Evolutionary conservation across 176 grass and related monocot species (phyloP).

Genomic region (Pontederia paniculata): DNA sequence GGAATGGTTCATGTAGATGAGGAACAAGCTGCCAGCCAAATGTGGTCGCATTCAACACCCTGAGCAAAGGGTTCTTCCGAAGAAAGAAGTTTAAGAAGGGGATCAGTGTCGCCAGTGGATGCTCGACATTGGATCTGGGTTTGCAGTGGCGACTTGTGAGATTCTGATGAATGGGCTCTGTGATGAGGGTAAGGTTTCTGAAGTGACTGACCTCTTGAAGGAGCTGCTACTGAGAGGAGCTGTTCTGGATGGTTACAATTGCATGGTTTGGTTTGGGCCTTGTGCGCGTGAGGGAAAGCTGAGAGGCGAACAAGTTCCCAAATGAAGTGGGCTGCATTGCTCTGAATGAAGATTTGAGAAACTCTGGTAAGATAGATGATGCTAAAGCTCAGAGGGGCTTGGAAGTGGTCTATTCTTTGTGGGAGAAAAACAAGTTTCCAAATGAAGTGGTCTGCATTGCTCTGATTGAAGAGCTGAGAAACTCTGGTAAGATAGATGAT

Average conservation of each 20-base stretch:
- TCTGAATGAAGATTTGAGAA: slow-evolving; percentile 41
- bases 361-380: slow-evolving; percentile 26
- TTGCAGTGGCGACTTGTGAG: slow-evolving; percentile 44
- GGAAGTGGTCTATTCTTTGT: too few relatives aligned
- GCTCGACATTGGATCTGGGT: slow-evolving; percentile 43
- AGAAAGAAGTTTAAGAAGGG: slow-evolving; percentile 46
- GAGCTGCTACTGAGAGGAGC: slow-evolving; percentile 33
- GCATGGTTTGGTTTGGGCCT: slow-evolving; percentile 33
- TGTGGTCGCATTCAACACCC: slow-evolving; percentile 59
- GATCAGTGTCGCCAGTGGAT: slow-evolving; percentile 48
- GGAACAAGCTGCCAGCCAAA: slow-evolving; percentile 30
- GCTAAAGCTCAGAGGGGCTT: too few relatives aligned
- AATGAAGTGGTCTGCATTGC: too few relatives aligned
- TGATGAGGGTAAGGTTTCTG: slow-evolving; percentile 17
- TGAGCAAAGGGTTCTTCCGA: slow-evolving; percentile 61
- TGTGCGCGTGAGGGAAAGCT: slow-evolving; percentile 28
- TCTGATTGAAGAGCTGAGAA: too few relatives aligned
- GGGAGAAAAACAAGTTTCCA: too few relatives aligned
- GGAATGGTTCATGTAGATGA: slow-evolving; percentile 60
- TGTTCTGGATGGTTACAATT: slow-evolving; percentile 54
- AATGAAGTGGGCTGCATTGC: slow-evolving; percentile 42
- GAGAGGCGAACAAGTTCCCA: slow-evolving; percentile 28
- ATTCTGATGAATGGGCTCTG: slow-evolving; percentile 59
- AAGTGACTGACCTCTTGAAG: slow-evolving; percentile 37
- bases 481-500: too few relatives aligned